These are phyloP conservation scores for Synchytrium microbalum DNA, from an alignment of 371 early-diverging fungal species.

Conservation along the genomic window DNA sequence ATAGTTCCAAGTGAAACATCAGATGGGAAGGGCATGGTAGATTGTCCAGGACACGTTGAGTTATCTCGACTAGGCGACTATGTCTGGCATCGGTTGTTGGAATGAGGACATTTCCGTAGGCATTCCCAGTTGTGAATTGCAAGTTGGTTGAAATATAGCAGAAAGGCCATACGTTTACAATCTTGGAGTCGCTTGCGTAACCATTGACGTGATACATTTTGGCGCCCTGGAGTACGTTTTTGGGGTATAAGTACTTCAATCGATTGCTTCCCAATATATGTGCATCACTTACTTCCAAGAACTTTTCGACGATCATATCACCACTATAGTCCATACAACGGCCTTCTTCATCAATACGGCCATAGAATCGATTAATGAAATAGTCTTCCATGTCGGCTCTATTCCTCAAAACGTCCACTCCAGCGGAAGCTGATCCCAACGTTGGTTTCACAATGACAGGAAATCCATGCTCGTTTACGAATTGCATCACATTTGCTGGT, in stretches of 20 bases:
- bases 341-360: constrained; percentile 13
- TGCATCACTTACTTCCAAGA: constrained; percentile 9
- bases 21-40: constrained; percentile 22
- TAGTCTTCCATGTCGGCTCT: constrained; percentile 18
- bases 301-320: constrained; percentile 32
- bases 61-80: constrained; percentile 13
- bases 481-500: constrained; percentile 23
- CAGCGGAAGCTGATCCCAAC: constrained; percentile 28
- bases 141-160: constrained; percentile 30
- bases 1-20: constrained; percentile 37
- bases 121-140: constrained; percentile 29
- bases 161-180: constrained; percentile 33
- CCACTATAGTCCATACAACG: constrained; percentile 14
- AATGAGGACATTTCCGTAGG: constrained; percentile 36
- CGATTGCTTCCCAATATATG: too few species aligned
- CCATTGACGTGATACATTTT: constrained; percentile 41
- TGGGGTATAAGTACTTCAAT: neutral
- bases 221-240: neutral
- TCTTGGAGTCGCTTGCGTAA: constrained; percentile 18
- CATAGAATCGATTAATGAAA: constrained; percentile 23
- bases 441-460: constrained; percentile 36
- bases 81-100: constrained; percentile 15
- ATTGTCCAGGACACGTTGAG: constrained; percentile 17
- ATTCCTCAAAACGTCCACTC: constrained; percentile 21
- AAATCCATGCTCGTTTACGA: constrained; percentile 20